A percentile compares a stretch with the other conserved stretches of the same genome.
Conservation (phyloP, 345 rosid species). For the Dipteronia dyeriana region DNA sequence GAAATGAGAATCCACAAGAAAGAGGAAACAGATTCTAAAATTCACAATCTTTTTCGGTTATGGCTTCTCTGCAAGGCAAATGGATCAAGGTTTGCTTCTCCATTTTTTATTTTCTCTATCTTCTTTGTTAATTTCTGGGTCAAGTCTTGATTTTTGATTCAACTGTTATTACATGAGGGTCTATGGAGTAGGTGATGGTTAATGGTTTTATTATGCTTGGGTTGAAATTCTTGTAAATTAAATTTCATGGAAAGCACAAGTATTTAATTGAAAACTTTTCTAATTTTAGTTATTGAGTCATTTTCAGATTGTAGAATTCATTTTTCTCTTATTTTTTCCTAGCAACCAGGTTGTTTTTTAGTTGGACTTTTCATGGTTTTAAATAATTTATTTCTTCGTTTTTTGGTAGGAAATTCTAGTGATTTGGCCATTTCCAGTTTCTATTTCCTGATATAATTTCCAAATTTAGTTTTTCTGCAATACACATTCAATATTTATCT, state of each 20-base stretch:
- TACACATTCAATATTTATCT: not conserved
- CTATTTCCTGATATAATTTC: too few relatives aligned
- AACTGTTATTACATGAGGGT: not conserved
- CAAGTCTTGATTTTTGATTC: not conserved
- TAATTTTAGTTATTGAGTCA: not conserved
- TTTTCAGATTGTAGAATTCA: too few relatives aligned
- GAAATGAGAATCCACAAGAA: not conserved
- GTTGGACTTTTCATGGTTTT: not conserved
- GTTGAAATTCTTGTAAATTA: not conserved
- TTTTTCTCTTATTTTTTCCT: not conserved
- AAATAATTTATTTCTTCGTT: too few relatives aligned
- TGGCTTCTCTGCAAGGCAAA: constrained; percentile 53
- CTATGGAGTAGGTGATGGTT: not conserved
- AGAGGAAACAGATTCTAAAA: not conserved
- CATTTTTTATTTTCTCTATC: not conserved
- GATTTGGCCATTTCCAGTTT: too few relatives aligned
- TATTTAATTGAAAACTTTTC: not conserved
- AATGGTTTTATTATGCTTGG: not conserved
- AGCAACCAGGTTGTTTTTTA: not conserved
- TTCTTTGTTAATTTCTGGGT: not conserved
- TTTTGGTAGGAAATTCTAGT: not conserved
- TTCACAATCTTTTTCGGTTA: not conserved
- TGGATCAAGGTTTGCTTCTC: constrained; percentile 62
- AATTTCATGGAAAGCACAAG: not conserved
- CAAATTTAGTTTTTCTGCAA: not conserved